Base-by-base conservation (phyloP, 2,329 filamentous ascomycete genomes). In the Macrophomina phaseolina region DNA sequence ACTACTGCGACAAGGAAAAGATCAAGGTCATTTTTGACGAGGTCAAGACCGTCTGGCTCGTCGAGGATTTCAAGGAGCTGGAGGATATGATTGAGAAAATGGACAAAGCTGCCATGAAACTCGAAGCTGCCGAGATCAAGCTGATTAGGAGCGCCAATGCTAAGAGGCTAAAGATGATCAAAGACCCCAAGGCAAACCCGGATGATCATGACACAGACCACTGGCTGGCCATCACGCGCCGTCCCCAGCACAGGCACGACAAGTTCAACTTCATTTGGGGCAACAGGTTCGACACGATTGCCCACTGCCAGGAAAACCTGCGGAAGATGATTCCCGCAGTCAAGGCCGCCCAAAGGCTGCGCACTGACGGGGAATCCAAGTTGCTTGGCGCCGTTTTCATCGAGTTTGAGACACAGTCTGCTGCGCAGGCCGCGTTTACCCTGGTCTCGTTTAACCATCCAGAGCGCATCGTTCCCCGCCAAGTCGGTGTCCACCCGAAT, bases 361-460 rank as follows among this genome's bases (percentile, higher is more conserved):
- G 92, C 74, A 87, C 85, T 65, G 83, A 85, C 14, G 90, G 91
- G 62, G 85, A 91, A 46, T 87, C 85, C 53, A 85, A 89, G 63
- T 86, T 90, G 64, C 82, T 93, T 6, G 87, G 90, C 0, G 90
- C 91, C 18, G 91, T 95, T 5, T 98, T 99, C 74, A 87, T 98
- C 68, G 92, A 97, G 75, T 99, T 97, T 73, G 85, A 87, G 67
- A 88, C 85, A 4, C 94, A 97, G 78, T 87, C 89, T 66, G 90
- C 91, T 67, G 95, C 95, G 7, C 93, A 98, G 78, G 86, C 88
- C 62, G 94, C 94, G 18, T 93, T 88, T 79, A 93, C 97, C 78
- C 87, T 91, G 73, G 16, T 84, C 94, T 86, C 91, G 2, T 92
- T 94, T 77, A 91, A 95, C 77, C 88, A 91, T 63, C 90, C 64